These are phyloP conservation scores for Rhodomyrtus tomentosa DNA, from an alignment of 345 rosid species.

Conservation along the genomic window DNA sequence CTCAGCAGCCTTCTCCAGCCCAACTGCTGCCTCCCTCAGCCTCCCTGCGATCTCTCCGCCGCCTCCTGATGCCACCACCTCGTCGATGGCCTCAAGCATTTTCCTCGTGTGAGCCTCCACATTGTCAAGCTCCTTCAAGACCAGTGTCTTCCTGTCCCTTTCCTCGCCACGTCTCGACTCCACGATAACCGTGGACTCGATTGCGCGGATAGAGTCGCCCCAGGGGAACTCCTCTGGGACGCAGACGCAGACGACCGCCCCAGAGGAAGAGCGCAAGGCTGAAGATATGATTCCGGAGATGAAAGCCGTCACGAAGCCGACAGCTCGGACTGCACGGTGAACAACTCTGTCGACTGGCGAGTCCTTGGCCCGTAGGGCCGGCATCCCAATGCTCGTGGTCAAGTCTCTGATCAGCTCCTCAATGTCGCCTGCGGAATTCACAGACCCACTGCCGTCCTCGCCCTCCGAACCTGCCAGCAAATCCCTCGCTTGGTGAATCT, in stretches of 20 bases:
- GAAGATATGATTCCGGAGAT: not conserved
- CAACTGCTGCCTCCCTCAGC: not conserved
- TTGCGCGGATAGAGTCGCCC: not conserved
- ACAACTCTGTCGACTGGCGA: not conserved
- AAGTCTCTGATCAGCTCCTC: not conserved
- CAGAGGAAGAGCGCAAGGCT: not conserved
- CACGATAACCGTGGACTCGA: not conserved
- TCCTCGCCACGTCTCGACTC: no score
- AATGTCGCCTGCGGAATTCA: not conserved
- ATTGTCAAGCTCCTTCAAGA: not conserved
- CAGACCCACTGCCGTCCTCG: not conserved
- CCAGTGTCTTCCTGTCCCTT: not conserved
- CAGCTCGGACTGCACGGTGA: not conserved
- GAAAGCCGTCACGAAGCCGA: not conserved
- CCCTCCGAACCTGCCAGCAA: not conserved
- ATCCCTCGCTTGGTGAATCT: not conserved
- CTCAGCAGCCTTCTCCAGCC: not conserved
- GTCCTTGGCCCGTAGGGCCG: fast-evolving
- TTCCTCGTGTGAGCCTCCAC: not conserved
- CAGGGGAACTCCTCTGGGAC: not conserved
- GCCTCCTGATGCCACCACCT: not conserved
- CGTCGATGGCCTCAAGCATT: not conserved
- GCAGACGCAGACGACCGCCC: not conserved
- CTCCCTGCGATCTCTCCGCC: not conserved
- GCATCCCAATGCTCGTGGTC: not conserved